These are phyloP conservation scores for Aspergillus sclerotioniger DNA, from an alignment of 495 filamentous ascomycete genomes.

Conservation along the genomic window DNA sequence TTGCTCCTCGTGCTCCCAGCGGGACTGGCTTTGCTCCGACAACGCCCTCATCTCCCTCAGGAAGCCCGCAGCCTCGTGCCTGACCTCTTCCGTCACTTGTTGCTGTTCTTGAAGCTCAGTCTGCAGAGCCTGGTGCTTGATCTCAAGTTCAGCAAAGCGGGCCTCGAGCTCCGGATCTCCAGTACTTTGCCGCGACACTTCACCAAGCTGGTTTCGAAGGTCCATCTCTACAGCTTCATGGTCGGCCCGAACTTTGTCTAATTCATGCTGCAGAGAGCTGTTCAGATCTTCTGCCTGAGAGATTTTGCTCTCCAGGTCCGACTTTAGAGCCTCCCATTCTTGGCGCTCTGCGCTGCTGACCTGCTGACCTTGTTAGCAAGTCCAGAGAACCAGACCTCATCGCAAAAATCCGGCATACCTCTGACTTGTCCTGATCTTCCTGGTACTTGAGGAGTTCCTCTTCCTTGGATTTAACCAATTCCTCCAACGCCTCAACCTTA, in stretches of 20 bases:
- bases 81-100: conserved; percentile 84
- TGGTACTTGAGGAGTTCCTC: conserved; percentile 42
- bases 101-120: conserved; percentile 68
- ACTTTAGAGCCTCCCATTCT: conserved; percentile 72
- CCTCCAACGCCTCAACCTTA: conserved; percentile 61
- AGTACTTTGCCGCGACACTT: conserved; percentile 34
- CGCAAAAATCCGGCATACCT: conserved; percentile 30
- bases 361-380: conserved; percentile 22
- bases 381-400: not conserved
- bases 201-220: conserved; percentile 63
- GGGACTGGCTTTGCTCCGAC: conserved; percentile 72
- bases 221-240: conserved; percentile 63
- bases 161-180: conserved; percentile 49
- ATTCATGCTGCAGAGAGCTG: conserved; percentile 69
- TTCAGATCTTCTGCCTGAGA: conserved; percentile 74
- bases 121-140: conserved; percentile 71
- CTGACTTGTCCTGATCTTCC: conserved; percentile 42
- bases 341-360: conserved; percentile 49
- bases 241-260: conserved; percentile 67
- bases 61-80: conserved; percentile 78
- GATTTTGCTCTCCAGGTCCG: conserved; percentile 76
- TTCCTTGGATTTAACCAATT: conserved; percentile 49
- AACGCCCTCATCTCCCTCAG: conserved; percentile 85
- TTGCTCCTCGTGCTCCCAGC: conserved; percentile 77
- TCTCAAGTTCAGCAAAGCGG: conserved; percentile 62